These are phyloP conservation scores for Alternaria conjuncta DNA, from an alignment of 2,329 filamentous ascomycete genomes.

Conservation along the genomic window DNA sequence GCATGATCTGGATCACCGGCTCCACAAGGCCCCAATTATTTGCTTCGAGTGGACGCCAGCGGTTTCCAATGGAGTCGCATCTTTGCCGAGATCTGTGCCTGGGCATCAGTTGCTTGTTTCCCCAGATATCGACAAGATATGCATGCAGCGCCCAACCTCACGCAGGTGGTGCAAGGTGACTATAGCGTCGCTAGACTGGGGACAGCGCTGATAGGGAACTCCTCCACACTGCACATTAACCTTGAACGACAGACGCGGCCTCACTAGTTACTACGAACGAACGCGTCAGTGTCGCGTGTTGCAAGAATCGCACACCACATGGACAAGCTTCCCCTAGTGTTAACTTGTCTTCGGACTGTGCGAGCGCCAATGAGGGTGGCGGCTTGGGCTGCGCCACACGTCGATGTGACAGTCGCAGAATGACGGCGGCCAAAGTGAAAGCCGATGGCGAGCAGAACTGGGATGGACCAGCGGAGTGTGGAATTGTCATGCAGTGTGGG, in stretches of 20 bases:
- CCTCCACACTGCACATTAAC: background rate
- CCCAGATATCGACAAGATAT: background rate
- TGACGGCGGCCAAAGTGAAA: background rate
- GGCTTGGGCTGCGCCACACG: background rate
- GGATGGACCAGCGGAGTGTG: background rate
- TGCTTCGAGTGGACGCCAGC: conserved; percentile 1
- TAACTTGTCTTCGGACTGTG: background rate
- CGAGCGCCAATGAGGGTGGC: background rate
- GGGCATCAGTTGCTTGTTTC: conserved; percentile 17
- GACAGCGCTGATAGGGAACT: background rate
- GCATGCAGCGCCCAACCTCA: background rate
- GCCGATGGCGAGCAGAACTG: background rate
- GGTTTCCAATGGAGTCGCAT: conserved; percentile 24
- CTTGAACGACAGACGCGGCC: background rate
- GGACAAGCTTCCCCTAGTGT: background rate
- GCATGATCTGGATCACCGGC: conserved; percentile 17
- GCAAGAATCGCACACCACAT: background rate
- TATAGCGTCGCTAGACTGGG: background rate
- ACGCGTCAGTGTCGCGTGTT: background rate
- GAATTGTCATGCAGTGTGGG: background rate
- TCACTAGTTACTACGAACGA: background rate
- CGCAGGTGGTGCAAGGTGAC: background rate
- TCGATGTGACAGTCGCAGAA: background rate
- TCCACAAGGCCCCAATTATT: conserved; percentile 10
- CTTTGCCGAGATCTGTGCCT: background rate